Evolutionary conservation across 1,139 yeast genomes (phyloP).

Genomic region (Geotrichum aggregatum): DNA sequence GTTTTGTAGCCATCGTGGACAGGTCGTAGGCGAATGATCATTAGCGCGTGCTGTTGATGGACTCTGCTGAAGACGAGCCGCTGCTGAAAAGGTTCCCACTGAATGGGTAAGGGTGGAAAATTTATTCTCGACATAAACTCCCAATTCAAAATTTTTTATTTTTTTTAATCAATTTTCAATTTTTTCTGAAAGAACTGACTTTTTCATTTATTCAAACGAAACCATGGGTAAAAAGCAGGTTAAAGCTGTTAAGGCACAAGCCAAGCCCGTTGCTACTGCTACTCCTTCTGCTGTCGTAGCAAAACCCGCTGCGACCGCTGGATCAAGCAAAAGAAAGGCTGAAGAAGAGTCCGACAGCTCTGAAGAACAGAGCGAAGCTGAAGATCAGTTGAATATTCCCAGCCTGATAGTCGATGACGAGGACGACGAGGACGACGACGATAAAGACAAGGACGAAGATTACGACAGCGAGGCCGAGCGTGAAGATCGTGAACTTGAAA

Average conservation of each 20-base stretch:
- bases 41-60: too few relatives aligned
- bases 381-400: conserved; percentile 5
- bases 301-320: too few relatives aligned
- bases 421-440: conserved; percentile 19
- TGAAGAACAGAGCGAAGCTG: conserved; percentile 7
- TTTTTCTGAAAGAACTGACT: not conserved
- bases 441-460: conserved; percentile 18
- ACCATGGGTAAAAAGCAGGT: conserved; percentile 4
- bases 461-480: conserved; percentile 29
- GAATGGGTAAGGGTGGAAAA: conserved; percentile 12
- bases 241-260: not conserved
- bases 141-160: conserved; percentile 3
- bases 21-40: not conserved
- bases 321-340: conserved; percentile 7
- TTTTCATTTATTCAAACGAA: not conserved
- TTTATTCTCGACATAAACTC: conserved; percentile 5
- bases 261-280: not conserved
- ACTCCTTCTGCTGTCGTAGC: not conserved
- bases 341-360: conserved; percentile 11
- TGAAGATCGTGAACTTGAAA: conserved; percentile 29
- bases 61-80: too few relatives aligned
- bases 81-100: too few relatives aligned
- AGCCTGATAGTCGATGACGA: conserved; percentile 15
- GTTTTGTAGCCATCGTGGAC: conserved; percentile 17
- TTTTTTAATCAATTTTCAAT: not conserved